Conservation (phyloP, 352 stramenopile genomes). For the Pythium graminicola region DNA sequence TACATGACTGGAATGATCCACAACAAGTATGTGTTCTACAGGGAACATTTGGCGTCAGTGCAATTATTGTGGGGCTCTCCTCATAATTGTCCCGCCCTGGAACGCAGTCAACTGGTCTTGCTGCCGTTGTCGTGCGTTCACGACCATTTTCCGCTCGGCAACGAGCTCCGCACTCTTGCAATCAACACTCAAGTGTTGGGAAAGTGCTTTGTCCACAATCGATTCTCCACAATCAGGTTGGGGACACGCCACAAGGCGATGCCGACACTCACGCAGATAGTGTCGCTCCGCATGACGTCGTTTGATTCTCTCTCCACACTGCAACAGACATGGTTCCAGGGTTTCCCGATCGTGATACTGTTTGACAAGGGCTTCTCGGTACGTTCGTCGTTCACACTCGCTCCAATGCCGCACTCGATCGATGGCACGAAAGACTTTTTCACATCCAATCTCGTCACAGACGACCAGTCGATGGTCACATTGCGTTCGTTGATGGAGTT, state of each 20-base stretch:
- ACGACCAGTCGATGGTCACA: slow-evolving; percentile 49
- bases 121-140: slow-evolving; percentile 25
- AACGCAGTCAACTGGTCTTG: too few species aligned
- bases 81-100: too few species aligned
- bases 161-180: slow-evolving; percentile 32
- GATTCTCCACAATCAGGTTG: slow-evolving; percentile 43
- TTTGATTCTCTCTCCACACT: slow-evolving; percentile 32
- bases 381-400: slow-evolving; percentile 34
- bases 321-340: slow-evolving; percentile 38
- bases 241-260: slow-evolving; percentile 43
- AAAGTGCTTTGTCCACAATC: slow-evolving; percentile 36
- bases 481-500: slow-evolving; percentile 41
- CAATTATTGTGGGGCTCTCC: too few species aligned
- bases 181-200: slow-evolving; percentile 31
- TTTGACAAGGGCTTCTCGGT: slow-evolving; percentile 36
- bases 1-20: slow-evolving; percentile 12
- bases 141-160: slow-evolving; percentile 25
- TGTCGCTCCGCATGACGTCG: slow-evolving; percentile 30
- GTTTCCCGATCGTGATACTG: slow-evolving; percentile 34
- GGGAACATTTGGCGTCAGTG: too few species aligned
- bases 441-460: slow-evolving; percentile 46
- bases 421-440: slow-evolving; percentile 26
- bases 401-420: slow-evolving; percentile 29
- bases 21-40: not conserved
- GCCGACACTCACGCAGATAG: slow-evolving; percentile 37